Evolutionary conservation across 176 grass and related monocot species (phyloP).

Genomic region (Zizania latifolia): DNA sequence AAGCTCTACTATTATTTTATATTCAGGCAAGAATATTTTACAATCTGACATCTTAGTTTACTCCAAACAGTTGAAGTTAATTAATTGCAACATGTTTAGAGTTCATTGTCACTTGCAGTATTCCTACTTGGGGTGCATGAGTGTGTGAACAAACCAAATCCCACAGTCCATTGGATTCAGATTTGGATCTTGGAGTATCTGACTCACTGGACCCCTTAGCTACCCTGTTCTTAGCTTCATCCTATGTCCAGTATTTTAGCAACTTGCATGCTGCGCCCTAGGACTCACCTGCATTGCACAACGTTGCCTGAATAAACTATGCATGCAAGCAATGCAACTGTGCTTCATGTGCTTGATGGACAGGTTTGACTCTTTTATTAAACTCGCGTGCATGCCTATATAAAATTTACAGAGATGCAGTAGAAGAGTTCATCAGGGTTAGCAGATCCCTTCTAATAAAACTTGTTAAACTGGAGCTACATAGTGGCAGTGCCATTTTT

Average conservation of each 20-base stretch:
- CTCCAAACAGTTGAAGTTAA: neutral
- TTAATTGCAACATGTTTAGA: too few species aligned
- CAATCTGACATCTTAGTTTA: neutral
- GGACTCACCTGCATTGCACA: neutral
- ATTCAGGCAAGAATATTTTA: neutral
- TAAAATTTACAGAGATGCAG: neutral
- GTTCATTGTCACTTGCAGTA: too few species aligned
- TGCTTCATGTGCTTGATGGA: conserved; percentile 5
- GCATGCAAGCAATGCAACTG: neutral
- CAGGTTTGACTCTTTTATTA: conserved; percentile 1
- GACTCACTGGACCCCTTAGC: neutral
- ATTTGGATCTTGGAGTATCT: conserved; percentile 31
- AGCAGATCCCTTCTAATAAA: too few species aligned
- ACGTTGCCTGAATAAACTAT: conserved; percentile 15
- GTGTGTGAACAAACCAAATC: neutral
- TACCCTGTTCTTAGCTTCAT: conserved; percentile 11
- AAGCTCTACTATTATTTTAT: neutral
- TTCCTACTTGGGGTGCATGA: too few species aligned
- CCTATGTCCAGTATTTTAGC: neutral
- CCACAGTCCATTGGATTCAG: neutral
- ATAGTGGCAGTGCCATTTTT: too few species aligned
- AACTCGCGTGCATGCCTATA: neutral
- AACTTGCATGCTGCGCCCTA: conserved; percentile 2
- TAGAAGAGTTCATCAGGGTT: neutral
- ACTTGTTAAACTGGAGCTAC: too few species aligned